phyloP scores from a whole-genome alignment of 2,329 filamentous ascomycete species.

The Sarocladium strictum region DNA sequence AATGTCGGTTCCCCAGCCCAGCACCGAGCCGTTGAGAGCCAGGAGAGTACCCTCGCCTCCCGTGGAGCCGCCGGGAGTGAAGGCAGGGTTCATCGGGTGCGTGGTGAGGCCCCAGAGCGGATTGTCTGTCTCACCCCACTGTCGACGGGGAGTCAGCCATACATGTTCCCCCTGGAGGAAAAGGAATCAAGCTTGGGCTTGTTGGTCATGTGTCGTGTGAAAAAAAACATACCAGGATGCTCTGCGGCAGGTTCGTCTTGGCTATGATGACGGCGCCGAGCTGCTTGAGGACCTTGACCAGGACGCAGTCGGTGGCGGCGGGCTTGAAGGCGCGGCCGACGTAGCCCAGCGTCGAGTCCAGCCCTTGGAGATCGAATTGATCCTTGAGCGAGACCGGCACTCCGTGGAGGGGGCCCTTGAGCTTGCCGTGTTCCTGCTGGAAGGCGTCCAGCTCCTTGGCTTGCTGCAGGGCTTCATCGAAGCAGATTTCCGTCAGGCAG shows the following conservation, averaged over 20 bases:
- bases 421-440: slow-evolving; percentile 30
- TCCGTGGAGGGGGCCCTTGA: slow-evolving; percentile 55
- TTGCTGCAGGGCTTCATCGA: slow-evolving; percentile 37
- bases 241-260: slow-evolving; percentile 64
- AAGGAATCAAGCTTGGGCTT: not conserved
- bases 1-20: slow-evolving; percentile 39
- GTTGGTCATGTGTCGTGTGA: slow-evolving; percentile 18
- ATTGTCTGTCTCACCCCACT: not conserved
- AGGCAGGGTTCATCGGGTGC: slow-evolving; percentile 43
- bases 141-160: not conserved
- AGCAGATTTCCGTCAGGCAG: slow-evolving; percentile 43
- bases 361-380: slow-evolving; percentile 49
- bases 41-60: slow-evolving; percentile 47
- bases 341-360: slow-evolving; percentile 48
- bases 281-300: slow-evolving; percentile 51
- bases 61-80: slow-evolving; percentile 58
- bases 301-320: slow-evolving; percentile 44
- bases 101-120: not conserved
- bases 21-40: slow-evolving; percentile 32
- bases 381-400: slow-evolving; percentile 47
- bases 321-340: slow-evolving; percentile 40
- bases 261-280: slow-evolving; percentile 60
- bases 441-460: slow-evolving; percentile 39
- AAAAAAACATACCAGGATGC: slow-evolving; percentile 27
- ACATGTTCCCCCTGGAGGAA: no score